Percentiles rank a stretch among this genome's conserved stretches.
Conservation (phyloP, 2,329 filamentous ascomycete genomes). For the Raffaelea arxii region DNA sequence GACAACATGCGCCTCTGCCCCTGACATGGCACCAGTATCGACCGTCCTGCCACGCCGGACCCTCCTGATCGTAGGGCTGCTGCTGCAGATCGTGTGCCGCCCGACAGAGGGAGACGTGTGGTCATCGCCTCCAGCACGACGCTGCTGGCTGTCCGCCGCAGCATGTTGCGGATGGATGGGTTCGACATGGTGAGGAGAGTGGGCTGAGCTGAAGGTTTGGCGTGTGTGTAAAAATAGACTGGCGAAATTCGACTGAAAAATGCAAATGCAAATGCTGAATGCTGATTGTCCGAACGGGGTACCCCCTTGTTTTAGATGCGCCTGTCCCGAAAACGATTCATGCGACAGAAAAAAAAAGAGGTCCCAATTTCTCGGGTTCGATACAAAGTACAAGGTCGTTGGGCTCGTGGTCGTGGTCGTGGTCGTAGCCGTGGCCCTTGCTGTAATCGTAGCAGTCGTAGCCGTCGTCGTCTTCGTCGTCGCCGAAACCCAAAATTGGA, state of each 20-base stretch:
- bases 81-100: background rate
- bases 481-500: background rate
- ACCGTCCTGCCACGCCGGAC: background rate
- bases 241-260: background rate
- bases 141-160: slow-evolving; percentile 2
- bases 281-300: background rate
- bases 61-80: background rate
- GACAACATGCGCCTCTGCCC: slow-evolving; percentile 10
- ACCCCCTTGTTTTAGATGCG: background rate
- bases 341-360: background rate
- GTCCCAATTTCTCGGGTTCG: background rate
- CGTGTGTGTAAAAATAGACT: slow-evolving; percentile 1
- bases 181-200: slow-evolving; percentile 7
- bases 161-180: slow-evolving; percentile 12
- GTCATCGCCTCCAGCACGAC: slow-evolving; percentile 2
- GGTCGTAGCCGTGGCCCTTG: too few relatives aligned
- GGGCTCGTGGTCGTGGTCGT: too few relatives aligned
- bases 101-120: background rate
- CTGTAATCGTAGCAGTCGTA: too few relatives aligned
- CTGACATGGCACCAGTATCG: slow-evolving; percentile 4
- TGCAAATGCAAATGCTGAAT: background rate
- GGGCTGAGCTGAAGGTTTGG: background rate
- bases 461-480: too few relatives aligned
- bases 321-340: background rate
- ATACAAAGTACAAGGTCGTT: too few relatives aligned